Conservation (phyloP, 2,329 filamentous ascomycete genomes). For the Colletotrichum lini region DNA sequence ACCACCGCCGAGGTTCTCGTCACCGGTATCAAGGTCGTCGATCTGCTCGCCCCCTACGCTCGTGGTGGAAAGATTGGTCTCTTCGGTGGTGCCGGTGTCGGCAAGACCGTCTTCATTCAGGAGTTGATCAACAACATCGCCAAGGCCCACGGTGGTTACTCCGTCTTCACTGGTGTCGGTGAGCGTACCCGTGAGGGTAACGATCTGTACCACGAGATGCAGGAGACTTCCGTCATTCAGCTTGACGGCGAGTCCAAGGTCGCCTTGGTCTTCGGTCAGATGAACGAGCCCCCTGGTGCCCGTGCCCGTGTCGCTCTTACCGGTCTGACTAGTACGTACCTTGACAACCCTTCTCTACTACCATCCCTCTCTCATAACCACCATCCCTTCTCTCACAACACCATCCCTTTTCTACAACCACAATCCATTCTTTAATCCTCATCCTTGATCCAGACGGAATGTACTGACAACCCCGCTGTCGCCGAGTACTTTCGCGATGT, state of each 20-base stretch:
- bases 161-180: constrained; percentile 99
- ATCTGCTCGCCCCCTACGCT: constrained; percentile 97
- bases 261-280: constrained; percentile 99
- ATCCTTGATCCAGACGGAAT: too few relatives aligned
- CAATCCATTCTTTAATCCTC: too few relatives aligned
- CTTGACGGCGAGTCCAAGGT: constrained; percentile 99
- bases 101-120: constrained; percentile 99
- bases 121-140: constrained; percentile 99
- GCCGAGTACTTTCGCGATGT: constrained; percentile 86
- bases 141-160: constrained; percentile 99
- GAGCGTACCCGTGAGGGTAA: constrained; percentile 99
- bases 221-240: constrained; percentile 99
- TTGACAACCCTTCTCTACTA: too few relatives aligned
- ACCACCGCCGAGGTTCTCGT: constrained; percentile 96
- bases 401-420: too few relatives aligned
- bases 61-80: constrained; percentile 99
- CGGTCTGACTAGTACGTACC: constrained; percentile 60
- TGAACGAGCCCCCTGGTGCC: constrained; percentile 99
- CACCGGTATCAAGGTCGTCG: constrained; percentile 99
- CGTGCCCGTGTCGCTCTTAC: constrained; percentile 99
- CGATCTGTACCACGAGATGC: constrained; percentile 99
- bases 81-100: constrained; percentile 99
- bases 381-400: too few relatives aligned
- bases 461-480: constrained; percentile 64
- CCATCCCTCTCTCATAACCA: too few relatives aligned